Evolutionary conservation across 2,329 filamentous ascomycete species (phyloP).

Genomic region (Magnaporthales sp.): DNA sequence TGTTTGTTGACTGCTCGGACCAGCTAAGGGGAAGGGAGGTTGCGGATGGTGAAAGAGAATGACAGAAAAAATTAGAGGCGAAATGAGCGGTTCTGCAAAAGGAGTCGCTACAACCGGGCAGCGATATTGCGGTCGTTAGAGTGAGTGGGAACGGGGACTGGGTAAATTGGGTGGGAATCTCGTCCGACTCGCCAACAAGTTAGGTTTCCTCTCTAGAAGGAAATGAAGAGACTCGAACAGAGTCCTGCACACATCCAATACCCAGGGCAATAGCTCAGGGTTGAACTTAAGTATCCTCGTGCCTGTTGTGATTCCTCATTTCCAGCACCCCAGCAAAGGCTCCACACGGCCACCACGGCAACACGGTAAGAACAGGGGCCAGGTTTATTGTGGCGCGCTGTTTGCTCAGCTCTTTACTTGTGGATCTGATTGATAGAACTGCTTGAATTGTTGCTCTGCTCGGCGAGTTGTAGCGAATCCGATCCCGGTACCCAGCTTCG

Average conservation of each 20-base stretch:
- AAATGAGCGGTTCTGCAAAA: constrained; percentile 4
- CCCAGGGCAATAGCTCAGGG: background rate
- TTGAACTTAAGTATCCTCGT: constrained; percentile 1
- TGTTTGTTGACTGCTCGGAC: background rate
- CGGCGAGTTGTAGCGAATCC: background rate
- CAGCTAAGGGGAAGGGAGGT: background rate
- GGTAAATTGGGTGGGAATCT: background rate
- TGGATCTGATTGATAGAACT: background rate
- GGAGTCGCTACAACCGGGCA: constrained; percentile 5
- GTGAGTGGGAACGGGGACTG: background rate
- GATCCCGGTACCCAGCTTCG: background rate
- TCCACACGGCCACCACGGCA: constrained; percentile 1
- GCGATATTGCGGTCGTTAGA: constrained; percentile 1
- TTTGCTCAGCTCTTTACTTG: background rate
- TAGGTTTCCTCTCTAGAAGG: background rate
- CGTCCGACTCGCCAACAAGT: constrained; percentile 1
- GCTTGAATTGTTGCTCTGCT: background rate
- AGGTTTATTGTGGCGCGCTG: background rate
- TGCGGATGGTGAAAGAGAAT: background rate
- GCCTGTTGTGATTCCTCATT: background rate
- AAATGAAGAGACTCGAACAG: background rate
- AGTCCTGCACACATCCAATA: background rate
- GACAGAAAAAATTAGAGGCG: background rate
- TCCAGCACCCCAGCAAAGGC: background rate
- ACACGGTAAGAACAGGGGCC: background rate